phyloP scores from a whole-genome alignment of 179 eudicot genomes.

The Patellifolia procumbens region DNA sequence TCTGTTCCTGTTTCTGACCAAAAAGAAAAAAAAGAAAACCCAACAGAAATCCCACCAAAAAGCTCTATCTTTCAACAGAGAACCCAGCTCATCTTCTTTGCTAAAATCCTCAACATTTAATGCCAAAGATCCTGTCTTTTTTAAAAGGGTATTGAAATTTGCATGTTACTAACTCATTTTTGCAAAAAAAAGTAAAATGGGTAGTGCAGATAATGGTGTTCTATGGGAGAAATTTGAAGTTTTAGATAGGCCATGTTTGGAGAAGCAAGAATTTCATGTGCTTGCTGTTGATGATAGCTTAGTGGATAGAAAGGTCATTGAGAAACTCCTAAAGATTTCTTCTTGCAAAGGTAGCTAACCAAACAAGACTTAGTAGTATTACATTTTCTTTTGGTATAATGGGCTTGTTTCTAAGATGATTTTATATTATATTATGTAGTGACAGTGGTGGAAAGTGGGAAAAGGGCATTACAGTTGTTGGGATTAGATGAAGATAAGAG shows the following conservation, averaged over 20 bases:
- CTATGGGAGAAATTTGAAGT: constrained; percentile 18
- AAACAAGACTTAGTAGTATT: constrained; percentile 4
- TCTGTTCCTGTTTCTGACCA: constrained; percentile 8
- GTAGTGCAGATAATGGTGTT: too few species aligned
- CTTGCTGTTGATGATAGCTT: constrained; percentile 76
- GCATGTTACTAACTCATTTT: neutral
- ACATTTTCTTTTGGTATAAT: neutral
- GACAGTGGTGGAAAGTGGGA: constrained; percentile 62
- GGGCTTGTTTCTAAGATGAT: constrained; percentile 10
- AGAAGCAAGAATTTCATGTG: constrained; percentile 54
- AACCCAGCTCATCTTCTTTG: constrained; percentile 21
- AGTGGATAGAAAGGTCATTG: constrained; percentile 66
- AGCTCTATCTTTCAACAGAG: constrained; percentile 14
- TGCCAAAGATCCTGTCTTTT: constrained; percentile 23
- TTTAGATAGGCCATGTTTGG: constrained; percentile 25
- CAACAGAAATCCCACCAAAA: constrained; percentile 17
- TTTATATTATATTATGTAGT: constrained; percentile 35
- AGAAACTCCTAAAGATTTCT: constrained; percentile 59
- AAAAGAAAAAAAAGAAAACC: constrained; percentile 17
- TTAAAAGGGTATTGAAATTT: neutral
- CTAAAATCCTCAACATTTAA: constrained; percentile 27
- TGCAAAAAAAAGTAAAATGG: neutral
- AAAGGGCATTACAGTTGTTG: constrained; percentile 55
- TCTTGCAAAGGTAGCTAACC: constrained; percentile 56
- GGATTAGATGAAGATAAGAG: constrained; percentile 57